phyloP scores from a whole-genome alignment of 1,284 basidiomycete species.

The Cryptococcus jaspeensis region DNA sequence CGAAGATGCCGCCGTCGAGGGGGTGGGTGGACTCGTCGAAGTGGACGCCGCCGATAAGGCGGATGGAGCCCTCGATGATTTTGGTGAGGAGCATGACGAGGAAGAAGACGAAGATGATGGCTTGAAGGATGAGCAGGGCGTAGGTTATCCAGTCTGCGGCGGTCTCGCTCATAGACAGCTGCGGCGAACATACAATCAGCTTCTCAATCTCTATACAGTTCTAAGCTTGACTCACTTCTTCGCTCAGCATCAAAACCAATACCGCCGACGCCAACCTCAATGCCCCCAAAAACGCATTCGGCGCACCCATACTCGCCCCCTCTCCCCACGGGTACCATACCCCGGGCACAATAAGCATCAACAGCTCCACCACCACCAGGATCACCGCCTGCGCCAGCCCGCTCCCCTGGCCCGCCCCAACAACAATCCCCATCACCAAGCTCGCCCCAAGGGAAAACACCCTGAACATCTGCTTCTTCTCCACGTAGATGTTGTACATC shows the following conservation, averaged over 20 bases:
- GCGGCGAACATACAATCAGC: slow-evolving; percentile 10
- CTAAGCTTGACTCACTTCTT: slow-evolving; percentile 81
- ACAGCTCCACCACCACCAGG: slow-evolving; percentile 79
- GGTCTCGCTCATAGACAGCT: slow-evolving; percentile 63
- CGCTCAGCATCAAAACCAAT: slow-evolving; percentile 80
- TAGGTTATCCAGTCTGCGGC: slow-evolving; percentile 90
- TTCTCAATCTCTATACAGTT: background rate
- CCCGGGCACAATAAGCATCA: slow-evolving; percentile 76
- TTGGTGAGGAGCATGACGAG: slow-evolving; percentile 79
- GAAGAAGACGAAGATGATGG: slow-evolving; percentile 77
- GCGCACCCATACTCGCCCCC: slow-evolving; percentile 91
- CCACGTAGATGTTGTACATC: slow-evolving; percentile 93
- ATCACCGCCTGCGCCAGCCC: slow-evolving; percentile 89
- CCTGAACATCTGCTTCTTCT: slow-evolving; percentile 86
- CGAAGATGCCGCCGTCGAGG: slow-evolving; percentile 80
- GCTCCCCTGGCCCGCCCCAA: slow-evolving; percentile 84
- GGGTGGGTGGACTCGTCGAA: slow-evolving; percentile 81
- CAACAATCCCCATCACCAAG: slow-evolving; percentile 71
- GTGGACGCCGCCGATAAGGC: slow-evolving; percentile 73
- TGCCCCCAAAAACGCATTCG: slow-evolving; percentile 87
- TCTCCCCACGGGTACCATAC: slow-evolving; percentile 95
- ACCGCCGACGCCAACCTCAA: slow-evolving; percentile 85
- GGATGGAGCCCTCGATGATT: slow-evolving; percentile 73
- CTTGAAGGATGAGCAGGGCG: slow-evolving; percentile 82
- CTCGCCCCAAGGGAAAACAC: slow-evolving; percentile 77